Conservation (phyloP, 2,329 filamentous ascomycete species). For the Thielaviopsis punctulata region DNA sequence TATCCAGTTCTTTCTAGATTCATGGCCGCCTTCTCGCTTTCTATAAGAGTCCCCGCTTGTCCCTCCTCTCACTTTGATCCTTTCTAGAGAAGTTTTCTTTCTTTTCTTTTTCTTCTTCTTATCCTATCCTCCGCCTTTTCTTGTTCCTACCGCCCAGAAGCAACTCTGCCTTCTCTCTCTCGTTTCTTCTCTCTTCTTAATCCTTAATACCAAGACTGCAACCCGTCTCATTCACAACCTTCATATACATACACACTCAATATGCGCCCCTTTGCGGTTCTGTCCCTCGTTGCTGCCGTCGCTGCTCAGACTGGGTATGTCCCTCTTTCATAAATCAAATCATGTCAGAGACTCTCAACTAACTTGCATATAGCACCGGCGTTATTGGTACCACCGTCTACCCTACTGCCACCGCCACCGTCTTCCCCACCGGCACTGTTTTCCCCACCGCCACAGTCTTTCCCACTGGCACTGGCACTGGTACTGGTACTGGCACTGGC, state of each 20-base stretch:
- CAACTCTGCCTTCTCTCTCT: no score
- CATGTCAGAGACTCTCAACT: neutral
- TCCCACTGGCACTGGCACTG: no score
- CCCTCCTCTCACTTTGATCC: neutral
- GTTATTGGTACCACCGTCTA: neutral
- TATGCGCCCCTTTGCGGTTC: constrained; percentile 8
- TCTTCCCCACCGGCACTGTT: neutral
- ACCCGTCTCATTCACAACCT: neutral
- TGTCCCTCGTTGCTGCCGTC: constrained; percentile 8
- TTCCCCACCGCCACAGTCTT: no score
- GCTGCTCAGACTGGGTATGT: constrained; percentile 11
- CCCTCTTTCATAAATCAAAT: neutral
- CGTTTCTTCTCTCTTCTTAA: neutral
- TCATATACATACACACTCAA: neutral
- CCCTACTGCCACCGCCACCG: constrained; percentile 3
- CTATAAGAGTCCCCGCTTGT: neutral
- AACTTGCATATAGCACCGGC: neutral
- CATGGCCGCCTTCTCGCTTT: neutral
- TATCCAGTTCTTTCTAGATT: neutral
- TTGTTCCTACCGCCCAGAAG: no score
- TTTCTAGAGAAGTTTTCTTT: neutral
- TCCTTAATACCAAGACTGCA: constrained; percentile 1
- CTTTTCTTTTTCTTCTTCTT: neutral
- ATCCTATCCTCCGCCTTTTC: neutral
- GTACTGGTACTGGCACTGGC: neutral